These are phyloP conservation scores for Globomyces sp. DNA, from an alignment of 371 early-diverging fungal genomes.

Conservation along the genomic window DNA sequence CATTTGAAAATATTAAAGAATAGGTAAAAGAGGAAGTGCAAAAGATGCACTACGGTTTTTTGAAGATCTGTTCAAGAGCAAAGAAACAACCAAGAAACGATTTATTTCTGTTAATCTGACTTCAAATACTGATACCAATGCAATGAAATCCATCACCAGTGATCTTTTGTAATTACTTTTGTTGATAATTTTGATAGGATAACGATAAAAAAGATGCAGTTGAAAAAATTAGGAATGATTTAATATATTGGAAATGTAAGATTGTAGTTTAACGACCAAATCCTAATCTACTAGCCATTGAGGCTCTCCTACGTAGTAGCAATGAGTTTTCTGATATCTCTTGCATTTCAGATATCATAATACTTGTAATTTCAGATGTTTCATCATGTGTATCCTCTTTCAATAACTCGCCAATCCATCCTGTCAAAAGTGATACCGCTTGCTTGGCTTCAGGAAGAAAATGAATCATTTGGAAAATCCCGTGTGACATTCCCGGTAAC, in stretches of 20 bases:
- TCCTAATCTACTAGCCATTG: slow-evolving; percentile 7
- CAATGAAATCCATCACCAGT: not conserved
- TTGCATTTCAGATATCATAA: slow-evolving; percentile 8
- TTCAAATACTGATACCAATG: slow-evolving; percentile 10
- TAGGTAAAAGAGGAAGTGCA: not conserved
- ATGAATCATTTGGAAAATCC: slow-evolving; percentile 83
- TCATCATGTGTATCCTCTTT: not conserved
- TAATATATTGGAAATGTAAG: not conserved
- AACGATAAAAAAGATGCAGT: too few species aligned
- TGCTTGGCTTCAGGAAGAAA: slow-evolving; percentile 82
- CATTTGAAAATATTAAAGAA: not conserved
- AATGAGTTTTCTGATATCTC: slow-evolving; percentile 8
- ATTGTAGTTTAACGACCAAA: slow-evolving; percentile 4
- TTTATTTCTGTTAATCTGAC: not conserved
- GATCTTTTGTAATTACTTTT: too few species aligned
- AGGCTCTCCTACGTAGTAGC: slow-evolving; percentile 8
- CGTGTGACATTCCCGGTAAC: slow-evolving; percentile 90
- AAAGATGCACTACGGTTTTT: slow-evolving; percentile 21
- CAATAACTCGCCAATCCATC: slow-evolving; percentile 54
- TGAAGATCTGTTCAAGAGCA: slow-evolving; percentile 22
- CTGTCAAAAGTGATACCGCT: slow-evolving; percentile 62
- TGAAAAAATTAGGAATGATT: not conserved
- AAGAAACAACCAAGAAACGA: not conserved
- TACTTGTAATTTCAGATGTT: slow-evolving; percentile 7
- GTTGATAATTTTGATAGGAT: too few species aligned